These are phyloP conservation scores for Lagerstroemia speciosa DNA, from an alignment of 345 rosid genomes.

Conservation along the genomic window DNA sequence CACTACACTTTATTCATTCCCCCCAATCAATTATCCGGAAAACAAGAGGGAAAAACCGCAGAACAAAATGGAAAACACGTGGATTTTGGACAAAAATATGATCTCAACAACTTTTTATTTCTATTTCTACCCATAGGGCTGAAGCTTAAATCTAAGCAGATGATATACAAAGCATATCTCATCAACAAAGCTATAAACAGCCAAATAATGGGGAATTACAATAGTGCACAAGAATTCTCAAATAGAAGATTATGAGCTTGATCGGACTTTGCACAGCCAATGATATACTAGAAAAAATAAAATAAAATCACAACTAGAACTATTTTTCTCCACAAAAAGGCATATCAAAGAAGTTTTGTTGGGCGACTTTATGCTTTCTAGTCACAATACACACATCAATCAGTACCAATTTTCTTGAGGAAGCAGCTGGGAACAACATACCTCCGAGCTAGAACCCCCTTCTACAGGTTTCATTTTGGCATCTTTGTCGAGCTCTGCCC, in stretches of 20 bases:
- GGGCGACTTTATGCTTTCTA: not conserved
- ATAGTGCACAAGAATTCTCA: too few relatives aligned
- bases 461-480: slow-evolving; percentile 52
- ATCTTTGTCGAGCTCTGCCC: slow-evolving; percentile 73
- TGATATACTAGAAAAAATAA: too few relatives aligned
- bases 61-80: not conserved
- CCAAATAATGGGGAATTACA: too few relatives aligned
- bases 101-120: not conserved
- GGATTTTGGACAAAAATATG: not conserved
- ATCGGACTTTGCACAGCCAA: too few relatives aligned
- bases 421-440: slow-evolving; percentile 14
- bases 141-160: too few relatives aligned
- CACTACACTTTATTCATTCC: not conserved
- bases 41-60: not conserved
- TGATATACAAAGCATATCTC: too few relatives aligned
- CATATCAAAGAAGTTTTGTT: too few relatives aligned
- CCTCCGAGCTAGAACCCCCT: slow-evolving; percentile 94
- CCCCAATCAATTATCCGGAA: not conserved
- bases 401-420: not conserved
- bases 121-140: not conserved
- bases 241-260: too few relatives aligned
- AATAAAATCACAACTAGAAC: too few relatives aligned
- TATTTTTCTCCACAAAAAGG: too few relatives aligned
- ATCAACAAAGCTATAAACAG: too few relatives aligned
- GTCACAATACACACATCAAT: not conserved